Conservation (phyloP, 768 basidiomycete genomes). For the Porphyrellus cyaneotinctus region DNA sequence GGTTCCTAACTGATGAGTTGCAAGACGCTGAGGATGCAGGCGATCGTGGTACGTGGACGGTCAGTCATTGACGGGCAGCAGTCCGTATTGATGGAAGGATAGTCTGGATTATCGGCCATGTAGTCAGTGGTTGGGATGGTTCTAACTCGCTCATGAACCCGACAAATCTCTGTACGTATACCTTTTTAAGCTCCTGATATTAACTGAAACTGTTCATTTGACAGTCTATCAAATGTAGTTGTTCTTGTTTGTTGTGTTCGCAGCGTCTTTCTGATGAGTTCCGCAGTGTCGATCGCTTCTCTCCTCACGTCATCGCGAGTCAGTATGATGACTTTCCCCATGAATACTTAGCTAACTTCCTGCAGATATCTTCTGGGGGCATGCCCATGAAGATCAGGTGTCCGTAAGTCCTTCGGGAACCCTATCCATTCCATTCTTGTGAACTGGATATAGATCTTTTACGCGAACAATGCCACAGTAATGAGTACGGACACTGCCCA, state of each 20-base stretch:
- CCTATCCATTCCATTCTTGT: not conserved
- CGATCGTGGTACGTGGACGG: constrained; percentile 51
- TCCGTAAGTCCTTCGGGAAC: constrained; percentile 39
- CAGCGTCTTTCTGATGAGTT: not conserved
- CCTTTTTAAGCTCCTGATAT: not conserved
- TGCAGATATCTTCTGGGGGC: constrained; percentile 72
- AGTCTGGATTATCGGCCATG: constrained; percentile 57
- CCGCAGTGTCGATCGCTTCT: constrained; percentile 66
- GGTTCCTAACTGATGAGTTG: constrained; percentile 73
- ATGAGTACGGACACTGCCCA: constrained; percentile 55
- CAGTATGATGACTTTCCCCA: constrained; percentile 22
- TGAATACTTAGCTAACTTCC: constrained; percentile 8
- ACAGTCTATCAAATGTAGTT: constrained; percentile 48
- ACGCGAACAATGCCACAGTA: constrained; percentile 64
- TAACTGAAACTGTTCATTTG: not conserved
- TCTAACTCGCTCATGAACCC: constrained; percentile 59
- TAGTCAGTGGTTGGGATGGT: constrained; percentile 68
- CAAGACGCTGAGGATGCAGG: constrained; percentile 76
- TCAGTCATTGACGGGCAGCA: not conserved
- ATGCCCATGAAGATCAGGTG: constrained; percentile 71
- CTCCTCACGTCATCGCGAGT: constrained; percentile 76
- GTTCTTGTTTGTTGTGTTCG: not conserved
- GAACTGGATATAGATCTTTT: constrained; percentile 50
- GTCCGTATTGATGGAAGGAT: constrained; percentile 10
- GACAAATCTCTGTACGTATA: constrained; percentile 60